These are phyloP conservation scores for Usnea hakonensis DNA, from an alignment of 495 filamentous ascomycete species.

Conservation along the genomic window DNA sequence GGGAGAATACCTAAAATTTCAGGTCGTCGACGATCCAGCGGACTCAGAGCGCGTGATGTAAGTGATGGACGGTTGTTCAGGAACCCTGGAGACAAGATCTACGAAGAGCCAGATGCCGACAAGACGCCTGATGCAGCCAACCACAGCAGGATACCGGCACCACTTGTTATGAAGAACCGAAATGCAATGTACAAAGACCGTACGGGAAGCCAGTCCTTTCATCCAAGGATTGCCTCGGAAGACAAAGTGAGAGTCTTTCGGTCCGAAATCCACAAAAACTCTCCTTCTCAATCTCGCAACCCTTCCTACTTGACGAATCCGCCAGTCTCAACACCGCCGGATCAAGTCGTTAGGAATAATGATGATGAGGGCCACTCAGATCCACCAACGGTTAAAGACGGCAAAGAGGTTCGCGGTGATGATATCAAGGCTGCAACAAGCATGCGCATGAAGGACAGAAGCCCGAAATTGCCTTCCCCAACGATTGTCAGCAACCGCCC, in stretches of 20 bases:
- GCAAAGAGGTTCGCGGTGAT: conserved; percentile 71
- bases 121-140: conserved; percentile 20
- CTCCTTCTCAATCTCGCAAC: conserved; percentile 66
- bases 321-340: conserved; percentile 29
- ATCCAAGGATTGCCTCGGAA: conserved; percentile 39
- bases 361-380: conserved; percentile 23
- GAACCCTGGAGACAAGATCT: conserved; percentile 73
- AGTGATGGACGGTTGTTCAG: conserved; percentile 42
- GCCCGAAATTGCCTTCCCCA: conserved; percentile 74
- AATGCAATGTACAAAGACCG: conserved; percentile 51
- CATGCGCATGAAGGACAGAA: conserved; percentile 77
- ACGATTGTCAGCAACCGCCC: conserved; percentile 76
- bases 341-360: conserved; percentile 11
- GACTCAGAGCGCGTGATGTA: conserved; percentile 30
- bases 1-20: conserved; percentile 7
- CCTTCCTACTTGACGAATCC: conserved; percentile 63
- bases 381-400: conserved; percentile 52
- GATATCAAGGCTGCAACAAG: conserved; percentile 88
- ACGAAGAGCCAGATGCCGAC: conserved; percentile 62
- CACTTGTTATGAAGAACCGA: conserved; percentile 44
- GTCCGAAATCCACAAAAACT: conserved; percentile 70
- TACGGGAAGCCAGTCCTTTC: conserved; percentile 28
- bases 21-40: conserved; percentile 24
- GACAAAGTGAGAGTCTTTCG: conserved; percentile 50
- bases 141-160: conserved; percentile 42